Evolutionary conservation across 306 rosid species (phyloP).

Genomic region (Medicago truncatula): DNA sequence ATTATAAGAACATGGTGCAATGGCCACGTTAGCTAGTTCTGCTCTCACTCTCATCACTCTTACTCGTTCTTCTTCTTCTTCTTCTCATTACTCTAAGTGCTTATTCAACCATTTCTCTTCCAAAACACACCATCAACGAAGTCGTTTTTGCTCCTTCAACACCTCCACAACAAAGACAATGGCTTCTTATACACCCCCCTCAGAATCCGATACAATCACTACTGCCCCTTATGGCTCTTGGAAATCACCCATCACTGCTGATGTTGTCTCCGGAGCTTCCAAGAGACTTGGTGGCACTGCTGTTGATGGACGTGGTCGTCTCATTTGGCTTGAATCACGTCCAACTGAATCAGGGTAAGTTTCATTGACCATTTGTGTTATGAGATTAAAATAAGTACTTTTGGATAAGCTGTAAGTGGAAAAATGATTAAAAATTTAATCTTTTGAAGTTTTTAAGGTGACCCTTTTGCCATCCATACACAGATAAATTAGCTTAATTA

Average conservation of each 20-base stretch:
- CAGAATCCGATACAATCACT: conserved; percentile 44
- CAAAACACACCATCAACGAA: conserved; percentile 18
- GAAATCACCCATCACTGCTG: conserved; percentile 90
- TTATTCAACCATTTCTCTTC: conserved; percentile 31
- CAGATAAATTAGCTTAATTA: no score
- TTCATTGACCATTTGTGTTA: neutral
- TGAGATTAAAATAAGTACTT: neutral
- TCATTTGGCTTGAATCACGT: conserved; percentile 90
- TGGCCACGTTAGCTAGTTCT: conserved; percentile 31
- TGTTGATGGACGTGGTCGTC: conserved; percentile 67
- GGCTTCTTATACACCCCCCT: conserved; percentile 52
- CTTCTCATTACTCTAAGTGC: conserved; percentile 11
- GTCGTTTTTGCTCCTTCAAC: neutral
- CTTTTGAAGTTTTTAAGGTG: conserved; percentile 9
- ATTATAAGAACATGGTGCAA: no score
- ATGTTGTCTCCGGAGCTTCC: conserved; percentile 83
- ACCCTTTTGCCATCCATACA: neutral
- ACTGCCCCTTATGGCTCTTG: conserved; percentile 87
- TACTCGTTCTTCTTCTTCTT: no score
- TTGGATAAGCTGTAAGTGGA: conserved; percentile 6
- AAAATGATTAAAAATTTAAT: conserved; percentile 6
- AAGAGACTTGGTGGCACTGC: conserved; percentile 84
- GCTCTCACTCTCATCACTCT: conserved; percentile 12
- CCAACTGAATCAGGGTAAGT: conserved; percentile 81
- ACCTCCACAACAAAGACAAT: conserved; percentile 39